Base-by-base conservation (phyloP, 2,329 filamentous ascomycete species). In the Exophiala xenobiotica region DNA sequence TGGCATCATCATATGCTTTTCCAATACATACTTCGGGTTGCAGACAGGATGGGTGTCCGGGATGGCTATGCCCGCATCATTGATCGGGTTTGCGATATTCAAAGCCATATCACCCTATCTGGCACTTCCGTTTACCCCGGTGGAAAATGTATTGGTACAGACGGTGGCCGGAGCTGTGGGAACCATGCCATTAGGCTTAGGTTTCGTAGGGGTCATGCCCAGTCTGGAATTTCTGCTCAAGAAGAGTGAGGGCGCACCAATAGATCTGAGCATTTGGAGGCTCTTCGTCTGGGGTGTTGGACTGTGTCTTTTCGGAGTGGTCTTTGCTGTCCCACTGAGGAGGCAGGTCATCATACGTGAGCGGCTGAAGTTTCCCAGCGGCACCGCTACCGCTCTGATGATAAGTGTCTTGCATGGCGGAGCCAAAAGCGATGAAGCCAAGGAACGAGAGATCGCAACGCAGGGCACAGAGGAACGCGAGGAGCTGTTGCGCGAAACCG, bases 11-110 rank as follows among this genome's bases (percentile, higher is more conserved):
- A 96, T 97, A 64, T 93, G 88, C 66, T 96, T 96, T 68, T 95
- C 89, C 46, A 99, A 99, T 67, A 96, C 95, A 77, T 99, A 97
- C 70, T 99, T 99, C 68, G 93, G 93, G n/a, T 77, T 99, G 24
- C 93, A 97, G 72, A 95, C 89, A 22, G 85, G 85, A 59, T 88
- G 85, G 85, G 81, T 88, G 29, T 82, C 85, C 64, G 88, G 89
- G 61, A 97, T 99, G 93, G 88, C 90, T 12, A 96, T 99, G 90
- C 93, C 93, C 0, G 88, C 90, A 1, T 93, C 90, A 18, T 75
- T 99, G 53, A 89, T 99, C 65, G 92, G 93, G 1, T 97, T 96
- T 67, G 92, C 90, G 8, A 87, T 95, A 61, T 99, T 99, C 77
- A 90, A 88, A 64, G 78, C 85, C 4, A 70, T 96, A 1, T 81